Evolutionary conservation across 2,329 filamentous ascomycete genomes (phyloP), one percentile per base, ranked within the genome.

Genomic region (Xylariaceae sp.): DNA sequence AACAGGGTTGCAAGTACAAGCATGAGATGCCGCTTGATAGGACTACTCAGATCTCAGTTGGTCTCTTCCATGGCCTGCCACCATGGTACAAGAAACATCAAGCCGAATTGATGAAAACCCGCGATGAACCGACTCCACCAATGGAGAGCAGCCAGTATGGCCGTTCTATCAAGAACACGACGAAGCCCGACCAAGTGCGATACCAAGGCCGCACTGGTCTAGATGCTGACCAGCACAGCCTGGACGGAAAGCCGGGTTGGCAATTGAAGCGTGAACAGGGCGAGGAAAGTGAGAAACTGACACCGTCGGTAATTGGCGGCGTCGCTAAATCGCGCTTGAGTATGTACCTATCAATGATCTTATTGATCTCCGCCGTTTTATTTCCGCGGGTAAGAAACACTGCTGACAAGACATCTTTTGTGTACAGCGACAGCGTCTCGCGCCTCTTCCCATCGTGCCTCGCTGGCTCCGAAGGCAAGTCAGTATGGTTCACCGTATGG

Each of bases 1-100:
- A 95, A 72, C 87, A 92, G 69, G 92, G 92, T 0, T 96, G 92
- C 76, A 85, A 87, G 65, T 96, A 86, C 78, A 93, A 92, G 76
- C 92, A 96, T 72, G 89, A 94, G 72, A 96, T 96, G 88, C 92
- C 92, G 0, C 73, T 77, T 30, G 85, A 92, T 64, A 78, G 79
- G 54, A 76, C 78, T 0, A 89, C 85, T 0, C 83, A 95, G 66
- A 76, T 82, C 49, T 78, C 81, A 5, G 79, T 96, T 2, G 92
- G 92, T 0, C 81, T 96, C 1, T 85, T 84, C 64, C 81, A 86
- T 62, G 84, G 84, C 0, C 74, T 82, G n/a, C 84, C 84, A 0
- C 70, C 73, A 13, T 87, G 84, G 84, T 87, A 79, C 78, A 82
- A 78, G 71, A 82, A 81, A 69, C 73, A 77, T 37, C 78, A 81